Evolutionary conservation across 495 filamentous ascomycete species (phyloP).

Genomic region (Copromyces sp.): DNA sequence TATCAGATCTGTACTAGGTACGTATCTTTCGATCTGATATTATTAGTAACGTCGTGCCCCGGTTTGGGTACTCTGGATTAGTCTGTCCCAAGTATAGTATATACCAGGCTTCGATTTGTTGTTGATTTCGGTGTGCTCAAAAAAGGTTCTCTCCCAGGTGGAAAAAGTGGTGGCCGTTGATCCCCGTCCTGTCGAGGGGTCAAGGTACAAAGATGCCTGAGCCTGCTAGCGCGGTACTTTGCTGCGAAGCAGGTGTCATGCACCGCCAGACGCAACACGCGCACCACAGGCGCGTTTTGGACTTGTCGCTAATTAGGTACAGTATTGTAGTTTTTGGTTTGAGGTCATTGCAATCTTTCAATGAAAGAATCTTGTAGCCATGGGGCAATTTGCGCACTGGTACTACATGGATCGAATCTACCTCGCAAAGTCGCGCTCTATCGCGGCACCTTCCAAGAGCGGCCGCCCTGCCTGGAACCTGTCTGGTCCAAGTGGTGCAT

Average conservation of each 20-base stretch:
- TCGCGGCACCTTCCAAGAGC: neutral
- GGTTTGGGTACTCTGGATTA: neutral
- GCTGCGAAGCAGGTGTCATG: neutral
- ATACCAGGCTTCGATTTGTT: neutral
- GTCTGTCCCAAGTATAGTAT: neutral
- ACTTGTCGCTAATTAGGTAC: neutral
- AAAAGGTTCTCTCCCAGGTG: neutral
- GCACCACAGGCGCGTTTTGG: neutral
- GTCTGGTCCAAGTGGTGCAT: conserved; percentile 2
- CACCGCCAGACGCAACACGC: neutral
- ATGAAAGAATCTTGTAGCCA: neutral
- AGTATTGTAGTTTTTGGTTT: neutral
- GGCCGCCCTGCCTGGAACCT: conserved; percentile 1
- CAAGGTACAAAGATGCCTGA: conserved; percentile 1
- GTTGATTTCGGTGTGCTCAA: neutral
- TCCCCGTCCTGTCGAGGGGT: conserved; percentile 2
- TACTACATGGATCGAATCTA: neutral
- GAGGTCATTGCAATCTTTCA: neutral
- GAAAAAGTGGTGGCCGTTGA: neutral
- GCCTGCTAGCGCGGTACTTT: conserved; percentile 18
- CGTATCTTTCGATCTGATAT: neutral
- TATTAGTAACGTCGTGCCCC: neutral
- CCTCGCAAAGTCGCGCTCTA: neutral
- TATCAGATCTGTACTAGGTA: neutral
- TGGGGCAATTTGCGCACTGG: neutral